Percentiles rank a stretch among this genome's conserved stretches.
Evolutionary conservation across 78 protist genomes (phyloP).

Genomic region (Dictyostelium firmibasis): DNA sequence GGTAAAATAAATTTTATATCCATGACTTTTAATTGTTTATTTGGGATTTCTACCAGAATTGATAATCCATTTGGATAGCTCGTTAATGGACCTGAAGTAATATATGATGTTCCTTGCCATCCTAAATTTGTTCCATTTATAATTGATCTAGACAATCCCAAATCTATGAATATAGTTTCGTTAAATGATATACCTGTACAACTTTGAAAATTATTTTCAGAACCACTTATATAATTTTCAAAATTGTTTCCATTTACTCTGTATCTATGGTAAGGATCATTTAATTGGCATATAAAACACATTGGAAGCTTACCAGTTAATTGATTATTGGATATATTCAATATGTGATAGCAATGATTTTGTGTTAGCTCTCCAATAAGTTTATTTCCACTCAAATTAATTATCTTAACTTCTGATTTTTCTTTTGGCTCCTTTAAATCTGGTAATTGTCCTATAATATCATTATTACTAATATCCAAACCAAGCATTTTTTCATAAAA

Average conservation of each 20-base stretch:
- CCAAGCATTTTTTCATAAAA: neutral
- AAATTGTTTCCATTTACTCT: neutral
- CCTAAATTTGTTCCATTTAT: constrained; percentile 4
- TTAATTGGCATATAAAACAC: neutral
- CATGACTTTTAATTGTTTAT: neutral
- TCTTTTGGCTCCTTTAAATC: neutral
- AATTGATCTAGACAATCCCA: neutral
- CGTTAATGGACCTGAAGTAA: neutral
- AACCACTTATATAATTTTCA: neutral
- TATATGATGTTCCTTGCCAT: neutral
- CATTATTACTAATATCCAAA: neutral
- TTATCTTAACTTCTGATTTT: neutral
- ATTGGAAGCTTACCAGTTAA: neutral
- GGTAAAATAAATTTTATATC: neutral
- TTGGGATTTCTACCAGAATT: neutral
- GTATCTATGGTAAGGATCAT: neutral
- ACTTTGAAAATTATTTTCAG: neutral
- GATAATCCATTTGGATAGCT: neutral
- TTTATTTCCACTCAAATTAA: neutral
- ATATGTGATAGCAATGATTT: neutral
- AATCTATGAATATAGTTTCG: neutral
- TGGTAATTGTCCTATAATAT: neutral
- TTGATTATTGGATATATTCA: neutral
- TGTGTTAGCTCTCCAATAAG: neutral
- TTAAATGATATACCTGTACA: neutral